These are phyloP conservation scores for Filosporella fistucella DNA, from an alignment of 495 filamentous ascomycete genomes.

Conservation along the genomic window DNA sequence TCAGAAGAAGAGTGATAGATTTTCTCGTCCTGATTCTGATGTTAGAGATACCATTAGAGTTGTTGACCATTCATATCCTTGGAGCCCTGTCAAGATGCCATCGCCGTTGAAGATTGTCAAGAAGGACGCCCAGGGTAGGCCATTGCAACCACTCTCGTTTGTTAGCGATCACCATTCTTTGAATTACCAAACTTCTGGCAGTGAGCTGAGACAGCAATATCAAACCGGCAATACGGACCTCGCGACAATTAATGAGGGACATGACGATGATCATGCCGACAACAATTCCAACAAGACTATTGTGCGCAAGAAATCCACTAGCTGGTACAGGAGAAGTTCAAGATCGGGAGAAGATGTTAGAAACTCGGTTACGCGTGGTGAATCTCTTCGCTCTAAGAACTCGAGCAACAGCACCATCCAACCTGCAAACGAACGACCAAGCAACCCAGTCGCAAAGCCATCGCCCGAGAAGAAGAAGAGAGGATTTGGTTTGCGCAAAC, in stretches of 20 bases:
- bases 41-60: conserved; percentile 45
- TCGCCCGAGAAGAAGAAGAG: conserved; percentile 33
- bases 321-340: conserved; percentile 61
- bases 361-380: background rate
- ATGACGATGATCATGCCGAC: conserved; percentile 10
- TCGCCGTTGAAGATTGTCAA: conserved; percentile 53
- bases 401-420: conserved; percentile 17
- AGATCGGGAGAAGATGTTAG: conserved; percentile 28
- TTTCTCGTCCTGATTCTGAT: conserved; percentile 29
- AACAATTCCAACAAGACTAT: conserved; percentile 16
- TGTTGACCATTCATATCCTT: conserved; percentile 31
- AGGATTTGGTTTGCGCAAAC: conserved; percentile 34
- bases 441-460: background rate
- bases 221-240: conserved; percentile 12
- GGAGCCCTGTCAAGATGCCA: conserved; percentile 20
- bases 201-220: conserved; percentile 17
- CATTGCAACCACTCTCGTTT: no score
- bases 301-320: conserved; percentile 51
- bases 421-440: conserved; percentile 4
- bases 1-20: conserved; percentile 24
- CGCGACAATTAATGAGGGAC: conserved; percentile 25
- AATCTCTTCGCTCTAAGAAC: conserved; percentile 4
- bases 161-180: background rate
- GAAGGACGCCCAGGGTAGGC: conserved; percentile 27
- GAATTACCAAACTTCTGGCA: conserved; percentile 14